Evolutionary conservation across 768 basidiomycete genomes (phyloP).

Genomic region (Pleurotus citrinopileatus): DNA sequence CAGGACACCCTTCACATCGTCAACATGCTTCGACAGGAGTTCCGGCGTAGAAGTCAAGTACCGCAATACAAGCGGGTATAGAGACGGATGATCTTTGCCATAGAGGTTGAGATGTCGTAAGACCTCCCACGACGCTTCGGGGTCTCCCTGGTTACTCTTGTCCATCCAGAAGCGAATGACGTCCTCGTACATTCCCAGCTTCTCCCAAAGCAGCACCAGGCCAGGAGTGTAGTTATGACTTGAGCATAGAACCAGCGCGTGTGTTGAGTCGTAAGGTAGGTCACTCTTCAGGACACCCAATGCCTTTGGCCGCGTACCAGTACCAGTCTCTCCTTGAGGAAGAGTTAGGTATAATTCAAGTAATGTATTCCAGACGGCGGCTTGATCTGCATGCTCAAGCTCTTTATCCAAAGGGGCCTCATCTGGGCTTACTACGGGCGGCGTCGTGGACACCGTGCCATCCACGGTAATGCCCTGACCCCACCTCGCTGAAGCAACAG

Average conservation of each 20-base stretch:
- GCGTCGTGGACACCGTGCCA: slow-evolving; percentile 18
- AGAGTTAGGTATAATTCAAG: slow-evolving; percentile 86
- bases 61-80: slow-evolving; percentile 86
- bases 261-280: slow-evolving; percentile 82
- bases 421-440: slow-evolving; percentile 12
- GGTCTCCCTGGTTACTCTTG: slow-evolving; percentile 41
- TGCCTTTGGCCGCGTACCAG: slow-evolving; percentile 58
- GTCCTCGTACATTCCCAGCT: slow-evolving; percentile 94
- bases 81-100: slow-evolving; percentile 62
- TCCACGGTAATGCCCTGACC: slow-evolving; percentile 57
- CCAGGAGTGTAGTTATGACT: slow-evolving; percentile 79
- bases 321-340: slow-evolving; percentile 36
- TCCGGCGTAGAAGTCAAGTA: slow-evolving; percentile 85
- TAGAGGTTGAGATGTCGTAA: slow-evolving; percentile 74
- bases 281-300: slow-evolving; percentile 63
- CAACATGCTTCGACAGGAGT: slow-evolving; percentile 65
- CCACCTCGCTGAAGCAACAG: slow-evolving; percentile 79
- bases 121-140: slow-evolving; percentile 52
- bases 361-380: slow-evolving; percentile 93
- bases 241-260: slow-evolving; percentile 94
- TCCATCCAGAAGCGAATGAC: slow-evolving; percentile 94
- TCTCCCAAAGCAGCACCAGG: slow-evolving; percentile 89
- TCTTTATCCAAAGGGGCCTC: slow-evolving; percentile 39
- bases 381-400: slow-evolving; percentile 64
- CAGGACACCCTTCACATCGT: slow-evolving; percentile 69